Base-by-base conservation (phyloP, 2,329 filamentous ascomycete species). In the Curvularia sp. region DNA sequence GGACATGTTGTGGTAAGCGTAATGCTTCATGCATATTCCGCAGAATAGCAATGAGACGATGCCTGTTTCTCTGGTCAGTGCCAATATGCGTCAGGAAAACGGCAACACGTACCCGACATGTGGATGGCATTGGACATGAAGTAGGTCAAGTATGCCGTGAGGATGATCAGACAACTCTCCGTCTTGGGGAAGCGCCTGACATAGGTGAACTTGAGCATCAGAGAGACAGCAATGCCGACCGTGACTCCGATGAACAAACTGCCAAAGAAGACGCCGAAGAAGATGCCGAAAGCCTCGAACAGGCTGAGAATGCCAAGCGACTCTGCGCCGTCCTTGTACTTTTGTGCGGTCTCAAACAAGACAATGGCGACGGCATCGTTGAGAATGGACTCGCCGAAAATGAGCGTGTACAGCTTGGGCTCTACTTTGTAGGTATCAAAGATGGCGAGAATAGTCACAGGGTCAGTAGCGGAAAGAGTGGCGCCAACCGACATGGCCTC, bases 1-100 rank as follows among this genome's bases (percentile, higher is more conserved):
- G 30, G 95, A 99, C 95, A 99, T 99, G 82, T 99, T 99, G 84
- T 98, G 97, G 80, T 99, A 99, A 62, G 95, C 95, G 73, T 99
- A 99, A 76, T 99, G 95, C 79, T 99, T 99, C 63, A 99, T 83
- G 10, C 95, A 98, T 68, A 99, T 99, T 55, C 95, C 95, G 77
- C 95, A 99, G 82, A 99, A 99, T 1, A 99, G 84, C 58, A 99
- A 83, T 33, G 95, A 96, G 66, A 99, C 95, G 71, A 99, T 99
- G 67, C 93, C 92, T 95, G 52, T 54, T 49, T n/a, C 15, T 55
- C n/a, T 24, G 47, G 67, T 66, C 38, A 71, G 71, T 38, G 12
- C 2, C 26, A 2, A 4, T 31, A n/a, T 31, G 4, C 8, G 6
- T 2, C 1, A 18, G 18, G 42, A 63, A 62, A 10, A 9, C 26